Conservation (phyloP, 179 eudicot species). For the Beta corolliflora region DNA sequence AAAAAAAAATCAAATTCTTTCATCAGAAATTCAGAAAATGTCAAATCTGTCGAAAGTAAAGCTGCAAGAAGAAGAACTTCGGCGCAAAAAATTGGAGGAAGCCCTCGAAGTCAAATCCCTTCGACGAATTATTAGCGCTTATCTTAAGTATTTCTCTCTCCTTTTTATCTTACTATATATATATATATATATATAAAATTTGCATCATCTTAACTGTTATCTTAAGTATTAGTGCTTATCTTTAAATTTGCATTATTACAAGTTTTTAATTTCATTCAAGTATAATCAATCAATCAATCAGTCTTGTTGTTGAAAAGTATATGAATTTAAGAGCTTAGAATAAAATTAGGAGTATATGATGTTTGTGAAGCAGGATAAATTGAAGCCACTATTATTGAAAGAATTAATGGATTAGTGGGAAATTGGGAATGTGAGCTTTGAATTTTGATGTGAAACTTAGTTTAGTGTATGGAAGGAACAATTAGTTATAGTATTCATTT, state of each 20-base stretch:
- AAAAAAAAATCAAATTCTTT: background rate
- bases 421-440: no score
- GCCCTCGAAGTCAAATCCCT: slow-evolving; percentile 94
- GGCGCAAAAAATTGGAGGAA: slow-evolving; percentile 65
- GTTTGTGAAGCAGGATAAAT: background rate
- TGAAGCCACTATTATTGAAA: background rate
- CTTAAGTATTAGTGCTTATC: background rate
- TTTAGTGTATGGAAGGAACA: no score
- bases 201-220: background rate
- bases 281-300: background rate
- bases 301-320: background rate
- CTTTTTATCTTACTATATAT: background rate
- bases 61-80: slow-evolving; percentile 41
- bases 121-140: slow-evolving; percentile 85
- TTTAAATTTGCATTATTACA: background rate
- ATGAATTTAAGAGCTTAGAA: background rate
- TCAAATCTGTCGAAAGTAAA: slow-evolving; percentile 15
- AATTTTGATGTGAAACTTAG: no score
- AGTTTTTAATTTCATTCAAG: background rate
- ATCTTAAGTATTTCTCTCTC: slow-evolving; percentile 57
- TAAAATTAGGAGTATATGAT: background rate
- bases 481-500: no score
- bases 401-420: no score
- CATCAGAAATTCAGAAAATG: background rate
- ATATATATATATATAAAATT: background rate